Evolutionary conservation across 805 yeast species (phyloP), one percentile per base, ranked within the genome.

Genomic region (Candida insectalens): DNA sequence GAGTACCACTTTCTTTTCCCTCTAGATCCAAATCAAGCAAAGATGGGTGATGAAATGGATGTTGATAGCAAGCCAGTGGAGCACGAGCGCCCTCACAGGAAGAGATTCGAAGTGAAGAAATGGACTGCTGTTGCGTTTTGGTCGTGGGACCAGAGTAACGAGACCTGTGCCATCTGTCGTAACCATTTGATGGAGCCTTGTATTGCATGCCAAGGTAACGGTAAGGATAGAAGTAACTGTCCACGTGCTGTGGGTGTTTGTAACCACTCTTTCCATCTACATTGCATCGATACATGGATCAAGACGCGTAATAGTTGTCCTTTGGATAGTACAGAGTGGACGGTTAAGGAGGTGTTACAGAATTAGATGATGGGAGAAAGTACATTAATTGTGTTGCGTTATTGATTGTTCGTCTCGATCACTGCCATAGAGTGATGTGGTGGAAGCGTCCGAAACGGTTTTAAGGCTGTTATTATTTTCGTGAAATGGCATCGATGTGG

Each of bases 101-200:
- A 80, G 55, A 70, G 83, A 47, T 88, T 92, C 49, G 96, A 89
- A 55, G 88, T 92, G 27, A 83, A 85, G 54, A 92, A 88, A 65
- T 89, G 98, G 97, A 87, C 95, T 10, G 97, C 97, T 0, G 98
- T 92, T 32, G 97, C 97, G n/a, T 85, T 92, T 55, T 92, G 99
- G 99, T 85, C 96, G 1, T 92, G 98, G 98, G 95, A 71, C 62
- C 65, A 51, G 63, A 65, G 50, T 36, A 52, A 50, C 36, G 98
- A 94, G 44, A 85, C 84, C 36, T 92, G 99, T 66, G 97, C 99
- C 26, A 92, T 92, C 55, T 92, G 99, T 69, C 73, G 97, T 54
- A 92, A 89, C 59, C 96, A 89, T 59, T 71, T 92, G 45, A 92
- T 92, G 99, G 99, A 92, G 51, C 92, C 92, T 13, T 92, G 98